Evolutionary conservation across 1,284 basidiomycete genomes (phyloP).

Genomic region (Grifola frondosa): DNA sequence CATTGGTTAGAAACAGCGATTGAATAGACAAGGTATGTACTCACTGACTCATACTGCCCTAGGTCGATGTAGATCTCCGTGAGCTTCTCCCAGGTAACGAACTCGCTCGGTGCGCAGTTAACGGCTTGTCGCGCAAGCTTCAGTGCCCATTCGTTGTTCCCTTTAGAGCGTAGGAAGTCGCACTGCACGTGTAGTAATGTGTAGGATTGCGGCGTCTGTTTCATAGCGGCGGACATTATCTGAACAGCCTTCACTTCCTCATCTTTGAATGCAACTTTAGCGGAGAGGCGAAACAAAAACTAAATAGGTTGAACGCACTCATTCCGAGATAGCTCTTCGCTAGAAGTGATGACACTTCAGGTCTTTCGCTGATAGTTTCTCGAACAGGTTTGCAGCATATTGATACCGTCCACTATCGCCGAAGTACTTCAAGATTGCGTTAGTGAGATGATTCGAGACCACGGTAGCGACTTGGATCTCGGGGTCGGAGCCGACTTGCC

Average conservation of each 20-base stretch:
- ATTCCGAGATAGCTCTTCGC: constrained; percentile 94
- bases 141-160: constrained; percentile 85
- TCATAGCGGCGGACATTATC: constrained; percentile 85
- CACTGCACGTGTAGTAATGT: constrained; percentile 93
- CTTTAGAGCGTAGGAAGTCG: constrained; percentile 89
- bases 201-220: constrained; percentile 87
- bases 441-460: constrained; percentile 96
- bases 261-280: too few relatives aligned
- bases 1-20: neutral
- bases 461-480: constrained; percentile 98
- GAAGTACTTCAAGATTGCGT: constrained; percentile 96
- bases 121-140: constrained; percentile 93
- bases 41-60: constrained; percentile 79
- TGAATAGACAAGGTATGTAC: constrained; percentile 14
- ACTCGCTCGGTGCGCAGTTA: constrained; percentile 97
- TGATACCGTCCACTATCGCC: constrained; percentile 88
- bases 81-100: constrained; percentile 97
- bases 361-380: constrained; percentile 86
- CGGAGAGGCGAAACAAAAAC: neutral
- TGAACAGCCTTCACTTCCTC: constrained; percentile 98
- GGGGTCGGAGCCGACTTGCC: constrained; percentile 98
- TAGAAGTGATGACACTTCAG: constrained; percentile 87
- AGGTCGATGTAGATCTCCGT: constrained; percentile 94
- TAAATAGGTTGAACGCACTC: constrained; percentile 61
- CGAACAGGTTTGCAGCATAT: constrained; percentile 92